Base-by-base conservation (phyloP, 1,139 yeast species). In the Ogataea hybrid region DNA sequence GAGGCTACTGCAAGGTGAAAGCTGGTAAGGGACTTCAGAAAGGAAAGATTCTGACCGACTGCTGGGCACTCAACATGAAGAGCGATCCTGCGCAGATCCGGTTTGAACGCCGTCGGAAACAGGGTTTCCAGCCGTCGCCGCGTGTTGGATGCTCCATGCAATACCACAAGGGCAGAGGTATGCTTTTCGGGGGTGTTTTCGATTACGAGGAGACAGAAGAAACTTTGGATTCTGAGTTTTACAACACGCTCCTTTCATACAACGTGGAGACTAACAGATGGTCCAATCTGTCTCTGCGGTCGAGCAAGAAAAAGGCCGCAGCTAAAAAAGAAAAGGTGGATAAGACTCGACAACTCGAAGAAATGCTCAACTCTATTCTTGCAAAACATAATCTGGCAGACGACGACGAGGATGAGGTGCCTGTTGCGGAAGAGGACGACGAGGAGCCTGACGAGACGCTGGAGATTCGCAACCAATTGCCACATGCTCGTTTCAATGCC, bases 161-260 rank as follows among this genome's bases (percentile, higher is more conserved):
- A 3, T 75, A 75, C 57, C 97, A 92, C 64, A 86, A 89, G 56
- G 95, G 94, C 47, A 79, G 97, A 69, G 97, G 97, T 46, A 77
- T 92, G 12, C 60, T 90, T 60, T 92, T 90, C 67, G 98, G 97
- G 31, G 98, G 98, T 50, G 98, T 92, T 11, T 90, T 78, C 58
- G 98, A 92, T 64, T 85, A 77, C 48, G 96, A 89, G 52, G 98
- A 92, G 63, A 90, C 96, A 27, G 97, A 92, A 62, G 98, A 92
- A 62, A 79, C 85, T 40, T 68, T 92, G 50, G 94, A 85, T 35
- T 87, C 96, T 3, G 81, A 78, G 39, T 92, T 90, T 59, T 92
- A 77, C 67, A 89, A 90, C 59, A 81, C 81, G 49, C 66, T 92
- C 41, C 82, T 81, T 57, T 83, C 94, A 4, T 90, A 87, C 61